Evolutionary conservation across 495 filamentous ascomycete genomes (phyloP), one percentile per base, ranked within the genome.

Genomic region (Neurospora pannonica): DNA sequence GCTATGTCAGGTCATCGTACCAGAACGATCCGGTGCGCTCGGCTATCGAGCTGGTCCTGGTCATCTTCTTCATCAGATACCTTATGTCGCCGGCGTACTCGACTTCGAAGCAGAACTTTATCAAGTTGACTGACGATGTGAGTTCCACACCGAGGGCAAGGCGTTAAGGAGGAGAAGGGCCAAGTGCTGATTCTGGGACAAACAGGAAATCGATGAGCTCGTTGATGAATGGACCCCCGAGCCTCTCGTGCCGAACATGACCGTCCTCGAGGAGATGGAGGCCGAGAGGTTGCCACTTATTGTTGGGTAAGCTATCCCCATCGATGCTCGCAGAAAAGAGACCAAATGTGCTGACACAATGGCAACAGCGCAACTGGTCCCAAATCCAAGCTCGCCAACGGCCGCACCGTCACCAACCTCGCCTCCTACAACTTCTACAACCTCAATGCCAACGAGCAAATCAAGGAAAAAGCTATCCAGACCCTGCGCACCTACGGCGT

Each of bases 171-270:
- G 54, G n/a, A n/a, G n/a, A n/a, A 62, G 24, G 54, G 6, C 28
- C 28, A 62, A 62, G 28, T 62, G 54, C 54, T 62, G 28, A 62
- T 62, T 15, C 15, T 62, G 54, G 54, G 70, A 40, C 38, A 43
- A 38, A 71, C 76, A 92, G 88, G 96, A 99, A 83, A 95, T 99
- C 76, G 96, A 99, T 79, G 96, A 99, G 76, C 86, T 98, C 34
- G 93, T 99, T 24, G 95, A 97, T 69, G 96, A 99, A 75, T 99
- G 96, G 96, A 93, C 90, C 3, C 96, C 96, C 0, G 96, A 99
- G 81, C 94, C 96, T 5, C 86, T 99, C 17, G 94, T 97, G 24
- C 88, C 91, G 9, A 83, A 86, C 9, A 89, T 88, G 31, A 94
- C 91, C 17, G 76, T 87, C 1, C 85, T 95, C 67, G 95, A 98